Base-by-base conservation (phyloP, 1,284 basidiomycete genomes). In the Farysia itapuensis region DNA sequence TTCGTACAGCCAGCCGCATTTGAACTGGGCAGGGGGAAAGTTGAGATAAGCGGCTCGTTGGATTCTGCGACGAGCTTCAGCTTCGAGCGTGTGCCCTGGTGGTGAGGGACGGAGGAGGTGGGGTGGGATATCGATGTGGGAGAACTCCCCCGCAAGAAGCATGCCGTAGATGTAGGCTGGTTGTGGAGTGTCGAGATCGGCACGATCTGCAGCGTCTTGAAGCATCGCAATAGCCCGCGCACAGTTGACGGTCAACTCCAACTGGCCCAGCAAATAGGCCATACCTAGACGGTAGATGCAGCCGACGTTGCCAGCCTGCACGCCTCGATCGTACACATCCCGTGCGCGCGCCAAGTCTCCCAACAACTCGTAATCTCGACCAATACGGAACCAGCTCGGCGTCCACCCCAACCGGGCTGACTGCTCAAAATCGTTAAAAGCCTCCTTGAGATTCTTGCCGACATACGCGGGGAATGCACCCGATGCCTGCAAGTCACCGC, bases 21-120 rank as follows among this genome's bases (percentile, higher is more conserved):
- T 95, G 81, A 91, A 94, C 74, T 94, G 90, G 0, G 93, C 92
- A 0, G 90, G 86, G 0, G 88, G 82, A 69, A 91, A 93, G 60
- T 87, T 84, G 31, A 95, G 83, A 74, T 84, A 93, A 0, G 91
- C 92, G 0, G 90, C 87, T 11, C 86, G 83, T 70, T 92, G 87
- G 33, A 95, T 82, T 44, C 64, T 58, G 16, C 56, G 36, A 15
- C 61, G 46, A 8, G 69, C 72, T 22, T 66, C 50, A 19, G 51
- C 40, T 32, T 68, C 64, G 4, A 58, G 24, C 14, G 47, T 60
- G 15, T 53, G 75, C 38, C 43, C 72, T 29, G 79, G 15, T 4
- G 64, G 51, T 9, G 31, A 18, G 8, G 9, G 31, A 28, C 9
- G 26, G 19, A 35, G 50, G 5, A 68, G 31, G 13, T 61, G 35